phyloP scores from a whole-genome alignment of 805 yeast genomes.

The Jamesozyma jinghongensis region DNA sequence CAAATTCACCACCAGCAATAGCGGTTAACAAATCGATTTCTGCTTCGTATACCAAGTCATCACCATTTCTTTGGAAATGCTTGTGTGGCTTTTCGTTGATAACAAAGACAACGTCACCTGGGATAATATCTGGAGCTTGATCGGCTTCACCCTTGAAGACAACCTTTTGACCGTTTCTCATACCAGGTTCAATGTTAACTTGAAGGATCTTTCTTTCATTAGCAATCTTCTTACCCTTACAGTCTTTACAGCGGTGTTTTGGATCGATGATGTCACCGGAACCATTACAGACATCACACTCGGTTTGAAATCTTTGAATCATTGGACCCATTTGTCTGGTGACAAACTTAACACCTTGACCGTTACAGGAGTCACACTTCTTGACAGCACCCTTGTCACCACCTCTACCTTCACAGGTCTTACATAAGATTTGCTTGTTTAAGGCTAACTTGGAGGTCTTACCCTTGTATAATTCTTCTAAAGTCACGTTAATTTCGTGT shows the following conservation, averaged over 20 bases:
- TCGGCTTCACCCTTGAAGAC: conserved; percentile 95
- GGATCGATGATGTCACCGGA: conserved; percentile 81
- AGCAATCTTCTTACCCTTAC: conserved; percentile 82
- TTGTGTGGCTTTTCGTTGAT: conserved; percentile 85
- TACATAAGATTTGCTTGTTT: conserved; percentile 84
- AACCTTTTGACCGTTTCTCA: conserved; percentile 87
- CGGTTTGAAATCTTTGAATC: conserved; percentile 95
- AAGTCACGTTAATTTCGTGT: conserved; percentile 73
- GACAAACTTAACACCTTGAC: conserved; percentile 83
- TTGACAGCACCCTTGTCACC: conserved; percentile 88
- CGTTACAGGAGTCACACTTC: conserved; percentile 80
- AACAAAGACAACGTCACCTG: conserved; percentile 94
- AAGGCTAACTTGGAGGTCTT: conserved; percentile 89
- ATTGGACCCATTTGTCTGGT: conserved; percentile 99
- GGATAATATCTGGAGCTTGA: conserved; percentile 87
- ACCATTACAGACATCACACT: conserved; percentile 88
- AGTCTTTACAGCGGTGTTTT: conserved; percentile 77
- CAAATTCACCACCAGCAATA: conserved; percentile 89
- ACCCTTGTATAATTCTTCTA: conserved; percentile 92
- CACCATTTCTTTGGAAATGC: conserved; percentile 76
- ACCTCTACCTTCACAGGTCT: conserved; percentile 87
- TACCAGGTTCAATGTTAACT: conserved; percentile 94
- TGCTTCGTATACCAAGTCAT: conserved; percentile 76
- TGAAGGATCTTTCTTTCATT: conserved; percentile 87
- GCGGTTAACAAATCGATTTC: conserved; percentile 91